Base-by-base conservation (phyloP, 1,284 basidiomycete species). In the Ganoderma sinense region DNA sequence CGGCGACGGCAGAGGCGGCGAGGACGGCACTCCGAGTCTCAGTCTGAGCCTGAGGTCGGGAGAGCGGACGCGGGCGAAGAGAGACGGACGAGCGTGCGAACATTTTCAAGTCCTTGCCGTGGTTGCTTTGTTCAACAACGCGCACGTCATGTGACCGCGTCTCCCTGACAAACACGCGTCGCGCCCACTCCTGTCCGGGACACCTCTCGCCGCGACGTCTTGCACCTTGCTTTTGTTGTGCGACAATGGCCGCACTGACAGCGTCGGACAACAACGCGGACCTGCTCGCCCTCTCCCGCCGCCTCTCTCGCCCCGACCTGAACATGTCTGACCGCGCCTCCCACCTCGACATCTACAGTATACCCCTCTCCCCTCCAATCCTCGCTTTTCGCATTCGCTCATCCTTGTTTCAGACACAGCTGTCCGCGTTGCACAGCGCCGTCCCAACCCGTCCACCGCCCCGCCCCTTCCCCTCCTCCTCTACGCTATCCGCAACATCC, bases 101-200 rank as follows among this genome's bases (percentile, higher is more conserved):
- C 26, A 23, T n/a, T 53, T 53, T 53, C 48, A 53, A 53, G 29
- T 40, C 2, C 40, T 16, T 59, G 23, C 53, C 33, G 43, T 51
- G 61, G 40, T 56, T 68, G 45, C 61, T 64, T 68, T 72, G 70
- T 73, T 73, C 68, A 70, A 75, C 71, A 73, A 68, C 70, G 61
- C 73, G 73, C 48, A 6, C 26, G 5, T 2, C 75, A 75, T 67
- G 68, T 75, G 75, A 72, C 62, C 75, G 75, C 70, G 75, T 72
- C 60, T 11, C 39, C 33, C 29, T 29, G 56, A 26, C 26, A 11
- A 36, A 45, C 53, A 26, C 58, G 43, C 18, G 45, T 48, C 45
- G 45, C n/a, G 45, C 18, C 45, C 10, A 18, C 33, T 29, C 31
- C 31, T 62, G 26, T 41, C 48, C 11, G 45, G 48, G 48, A 14